Evolutionary conservation across 805 yeast species (phyloP).

Genomic region (Schizosaccharomyces lindneri): DNA sequence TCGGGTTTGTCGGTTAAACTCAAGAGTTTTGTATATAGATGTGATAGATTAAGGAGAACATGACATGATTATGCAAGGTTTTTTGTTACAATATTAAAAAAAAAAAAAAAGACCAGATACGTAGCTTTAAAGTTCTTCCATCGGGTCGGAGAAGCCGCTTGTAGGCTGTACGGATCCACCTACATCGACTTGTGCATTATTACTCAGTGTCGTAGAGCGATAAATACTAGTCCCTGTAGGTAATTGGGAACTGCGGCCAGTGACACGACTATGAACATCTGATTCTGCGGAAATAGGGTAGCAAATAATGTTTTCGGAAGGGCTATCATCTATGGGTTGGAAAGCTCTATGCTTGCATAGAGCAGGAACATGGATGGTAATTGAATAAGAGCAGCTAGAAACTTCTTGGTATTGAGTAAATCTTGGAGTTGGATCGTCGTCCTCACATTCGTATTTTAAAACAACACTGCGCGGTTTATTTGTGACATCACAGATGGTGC

Average conservation of each 20-base stretch:
- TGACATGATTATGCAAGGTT: too few species aligned
- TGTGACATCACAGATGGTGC: constrained; percentile 1
- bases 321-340: not conserved
- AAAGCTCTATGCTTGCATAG: not conserved
- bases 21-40: too few species aligned
- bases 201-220: too few species aligned
- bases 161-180: too few species aligned
- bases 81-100: too few species aligned
- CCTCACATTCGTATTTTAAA: not conserved
- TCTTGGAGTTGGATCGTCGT: not conserved
- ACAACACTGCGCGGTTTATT: not conserved
- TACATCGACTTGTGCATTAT: too few species aligned
- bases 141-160: too few species aligned
- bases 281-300: not conserved
- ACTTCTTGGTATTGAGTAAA: not conserved
- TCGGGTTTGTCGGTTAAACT: not conserved
- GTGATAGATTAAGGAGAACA: too few species aligned
- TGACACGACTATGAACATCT: not conserved
- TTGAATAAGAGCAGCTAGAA: not conserved
- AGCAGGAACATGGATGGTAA: not conserved
- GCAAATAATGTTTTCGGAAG: not conserved
- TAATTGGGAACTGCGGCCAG: too few species aligned
- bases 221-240: too few species aligned
- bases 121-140: too few species aligned
- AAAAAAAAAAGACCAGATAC: too few species aligned